Percentiles rank a stretch among this genome's conserved stretches.
Evolutionary conservation across 108 stramenopile species (phyloP).

Genomic region (Poteriospumella lacustris): DNA sequence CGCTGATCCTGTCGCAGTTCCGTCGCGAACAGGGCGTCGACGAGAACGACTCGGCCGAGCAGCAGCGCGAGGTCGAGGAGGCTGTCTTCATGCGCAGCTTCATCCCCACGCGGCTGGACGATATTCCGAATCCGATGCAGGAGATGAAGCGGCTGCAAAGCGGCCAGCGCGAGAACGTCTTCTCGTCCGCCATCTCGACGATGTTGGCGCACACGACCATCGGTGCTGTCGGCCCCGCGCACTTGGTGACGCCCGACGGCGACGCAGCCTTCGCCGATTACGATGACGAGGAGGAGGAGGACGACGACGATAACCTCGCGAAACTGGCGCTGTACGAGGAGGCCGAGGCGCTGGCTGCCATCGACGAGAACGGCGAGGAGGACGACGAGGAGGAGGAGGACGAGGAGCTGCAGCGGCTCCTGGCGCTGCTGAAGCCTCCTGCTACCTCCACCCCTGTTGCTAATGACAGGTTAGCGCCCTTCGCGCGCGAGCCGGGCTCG

Average conservation of each 20-base stretch:
- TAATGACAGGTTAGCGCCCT: no score
- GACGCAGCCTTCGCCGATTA: no score
- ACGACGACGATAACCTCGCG: neutral
- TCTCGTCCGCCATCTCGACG: neutral
- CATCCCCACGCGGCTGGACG: conserved; percentile 44
- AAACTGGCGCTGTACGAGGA: no score
- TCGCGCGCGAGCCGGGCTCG: no score
- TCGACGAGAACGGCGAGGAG: neutral
- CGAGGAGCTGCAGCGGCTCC: neutral
- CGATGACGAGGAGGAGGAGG: conserved; percentile 34
- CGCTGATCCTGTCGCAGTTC: conserved; percentile 9
- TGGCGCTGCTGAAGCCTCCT: neutral
- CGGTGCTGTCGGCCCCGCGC: no score
- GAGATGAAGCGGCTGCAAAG: neutral
- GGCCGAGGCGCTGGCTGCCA: conserved; percentile 23
- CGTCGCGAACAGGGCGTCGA: neutral
- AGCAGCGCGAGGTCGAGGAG: conserved; percentile 39
- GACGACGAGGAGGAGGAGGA: neutral
- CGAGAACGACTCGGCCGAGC: neutral
- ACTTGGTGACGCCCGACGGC: no score
- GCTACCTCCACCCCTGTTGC: neutral
- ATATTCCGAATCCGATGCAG: neutral
- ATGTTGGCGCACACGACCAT: conserved; percentile 19
- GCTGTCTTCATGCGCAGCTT: conserved; percentile 49
- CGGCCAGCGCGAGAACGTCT: neutral